A percentile compares a stretch with the other conserved stretches of the same genome.
phyloP scores from a whole-genome alignment of 306 rosid genomes.

The Canavalia gladiata region DNA sequence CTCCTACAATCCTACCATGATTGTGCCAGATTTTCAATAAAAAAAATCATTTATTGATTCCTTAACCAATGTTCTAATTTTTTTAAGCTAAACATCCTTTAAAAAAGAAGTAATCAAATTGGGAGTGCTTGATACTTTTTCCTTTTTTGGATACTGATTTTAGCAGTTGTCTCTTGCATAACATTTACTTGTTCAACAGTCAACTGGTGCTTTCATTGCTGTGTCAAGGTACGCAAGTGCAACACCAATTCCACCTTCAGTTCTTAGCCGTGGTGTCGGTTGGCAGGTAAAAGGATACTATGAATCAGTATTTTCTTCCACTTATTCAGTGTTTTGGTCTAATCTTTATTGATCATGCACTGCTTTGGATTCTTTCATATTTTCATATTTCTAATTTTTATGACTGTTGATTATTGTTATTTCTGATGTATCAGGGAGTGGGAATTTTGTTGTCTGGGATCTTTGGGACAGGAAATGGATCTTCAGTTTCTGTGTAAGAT shows the following conservation, averaged over 20 bases:
- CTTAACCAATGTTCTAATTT: too few relatives aligned
- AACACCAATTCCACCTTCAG: conserved; percentile 89
- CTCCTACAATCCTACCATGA: too few relatives aligned
- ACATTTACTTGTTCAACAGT: conserved; percentile 59
- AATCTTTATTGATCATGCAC: neutral
- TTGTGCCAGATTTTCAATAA: too few relatives aligned
- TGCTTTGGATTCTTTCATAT: conserved; percentile 1
- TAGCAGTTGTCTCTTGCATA: neutral
- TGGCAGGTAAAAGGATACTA: conserved; percentile 79
- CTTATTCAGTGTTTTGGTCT: neutral
- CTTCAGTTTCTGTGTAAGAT: conserved; percentile 92
- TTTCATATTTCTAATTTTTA: neutral
- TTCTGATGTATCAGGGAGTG: conserved; percentile 73
- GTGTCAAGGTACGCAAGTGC: conserved; percentile 94
- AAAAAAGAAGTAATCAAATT: too few relatives aligned
- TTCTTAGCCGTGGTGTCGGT: conserved; percentile 96
- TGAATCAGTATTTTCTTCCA: neutral
- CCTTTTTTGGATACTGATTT: neutral
- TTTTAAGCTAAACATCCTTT: too few relatives aligned
- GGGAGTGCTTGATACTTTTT: neutral
- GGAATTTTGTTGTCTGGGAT: conserved; percentile 89
- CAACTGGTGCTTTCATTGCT: conserved; percentile 88
- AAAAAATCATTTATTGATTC: too few relatives aligned
- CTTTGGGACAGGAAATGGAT: conserved; percentile 92
- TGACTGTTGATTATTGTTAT: neutral